These are phyloP conservation scores for Nissolia schottii DNA, from an alignment of 306 rosid genomes.

Conservation along the genomic window DNA sequence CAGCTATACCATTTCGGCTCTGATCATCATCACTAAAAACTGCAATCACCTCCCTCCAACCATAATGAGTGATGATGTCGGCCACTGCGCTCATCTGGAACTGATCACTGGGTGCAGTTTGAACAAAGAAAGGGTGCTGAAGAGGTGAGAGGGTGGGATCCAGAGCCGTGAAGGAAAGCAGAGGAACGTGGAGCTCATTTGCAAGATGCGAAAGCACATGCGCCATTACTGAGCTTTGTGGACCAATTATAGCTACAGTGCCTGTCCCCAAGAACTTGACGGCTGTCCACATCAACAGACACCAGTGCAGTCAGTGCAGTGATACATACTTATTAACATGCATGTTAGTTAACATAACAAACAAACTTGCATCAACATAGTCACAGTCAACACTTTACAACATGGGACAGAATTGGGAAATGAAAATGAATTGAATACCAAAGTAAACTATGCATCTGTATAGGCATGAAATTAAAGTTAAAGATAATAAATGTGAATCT, in stretches of 20 bases:
- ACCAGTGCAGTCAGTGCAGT: too few relatives aligned
- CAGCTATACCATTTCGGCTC: constrained; percentile 65
- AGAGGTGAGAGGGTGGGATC: constrained; percentile 78
- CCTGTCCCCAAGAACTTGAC: constrained; percentile 61
- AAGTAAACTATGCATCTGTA: not conserved
- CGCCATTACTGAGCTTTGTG: constrained; percentile 71
- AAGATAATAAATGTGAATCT: too few relatives aligned
- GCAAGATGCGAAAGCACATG: constrained; percentile 63
- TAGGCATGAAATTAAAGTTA: not conserved
- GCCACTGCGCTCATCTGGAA: constrained; percentile 81
- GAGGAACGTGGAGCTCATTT: constrained; percentile 69
- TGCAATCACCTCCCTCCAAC: constrained; percentile 69
- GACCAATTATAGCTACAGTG: constrained; percentile 65
- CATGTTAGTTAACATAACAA: not conserved
- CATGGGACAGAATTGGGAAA: not conserved
- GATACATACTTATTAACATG: not conserved
- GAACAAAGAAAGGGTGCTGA: constrained; percentile 68
- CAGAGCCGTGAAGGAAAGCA: constrained; percentile 66
- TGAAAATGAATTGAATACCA: not conserved
- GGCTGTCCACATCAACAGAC: constrained; percentile 35
- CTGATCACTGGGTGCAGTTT: constrained; percentile 58
- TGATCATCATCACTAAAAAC: constrained; percentile 66
- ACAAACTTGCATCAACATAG: not conserved
- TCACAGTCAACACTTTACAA: not conserved
- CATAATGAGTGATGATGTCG: constrained; percentile 46